A percentile compares a stretch with the other conserved stretches of the same genome.
These are phyloP conservation scores for Boletus rubroflammeus DNA, from an alignment of 768 basidiomycete genomes.

Conservation along the genomic window DNA sequence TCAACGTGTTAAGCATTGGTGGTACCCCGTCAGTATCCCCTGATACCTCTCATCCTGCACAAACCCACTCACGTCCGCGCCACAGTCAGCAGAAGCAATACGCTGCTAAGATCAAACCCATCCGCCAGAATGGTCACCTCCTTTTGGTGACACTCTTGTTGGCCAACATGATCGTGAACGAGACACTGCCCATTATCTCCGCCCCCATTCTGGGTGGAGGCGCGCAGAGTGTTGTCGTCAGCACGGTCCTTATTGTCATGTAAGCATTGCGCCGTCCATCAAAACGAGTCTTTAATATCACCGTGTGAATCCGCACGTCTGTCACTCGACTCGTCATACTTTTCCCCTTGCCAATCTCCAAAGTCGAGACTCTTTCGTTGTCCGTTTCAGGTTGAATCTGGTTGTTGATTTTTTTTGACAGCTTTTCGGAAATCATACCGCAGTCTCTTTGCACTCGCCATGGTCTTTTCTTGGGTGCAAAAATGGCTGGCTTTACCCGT, in stretches of 20 bases:
- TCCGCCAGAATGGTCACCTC: constrained; percentile 79
- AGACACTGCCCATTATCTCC: constrained; percentile 79
- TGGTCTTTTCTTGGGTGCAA: constrained; percentile 84
- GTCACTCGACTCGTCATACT: no score
- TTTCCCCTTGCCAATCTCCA: not conserved
- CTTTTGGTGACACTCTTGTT: constrained; percentile 79
- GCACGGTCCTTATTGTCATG: constrained; percentile 86
- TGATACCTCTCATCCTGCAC: not conserved
- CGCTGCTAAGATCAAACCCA: constrained; percentile 82
- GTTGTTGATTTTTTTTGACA: constrained; percentile 28
- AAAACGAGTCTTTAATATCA: not conserved
- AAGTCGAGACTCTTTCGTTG: not conserved
- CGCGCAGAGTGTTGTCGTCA: constrained; percentile 70
- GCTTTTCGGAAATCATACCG: constrained; percentile 89
- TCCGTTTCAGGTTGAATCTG: not conserved
- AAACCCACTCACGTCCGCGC: not conserved
- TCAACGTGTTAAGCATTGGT: constrained; percentile 80
- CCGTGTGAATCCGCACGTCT: not conserved
- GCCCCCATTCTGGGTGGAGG: constrained; percentile 80
- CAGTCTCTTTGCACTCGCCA: constrained; percentile 91
- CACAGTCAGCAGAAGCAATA: constrained; percentile 74
- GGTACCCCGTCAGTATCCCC: constrained; percentile 65
- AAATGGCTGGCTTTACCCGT: constrained; percentile 72
- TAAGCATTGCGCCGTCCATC: constrained; percentile 39
- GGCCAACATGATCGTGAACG: constrained; percentile 91